These are phyloP conservation scores for Fusarium sp. DNA, from an alignment of 2,329 filamentous ascomycete genomes.

Conservation along the genomic window DNA sequence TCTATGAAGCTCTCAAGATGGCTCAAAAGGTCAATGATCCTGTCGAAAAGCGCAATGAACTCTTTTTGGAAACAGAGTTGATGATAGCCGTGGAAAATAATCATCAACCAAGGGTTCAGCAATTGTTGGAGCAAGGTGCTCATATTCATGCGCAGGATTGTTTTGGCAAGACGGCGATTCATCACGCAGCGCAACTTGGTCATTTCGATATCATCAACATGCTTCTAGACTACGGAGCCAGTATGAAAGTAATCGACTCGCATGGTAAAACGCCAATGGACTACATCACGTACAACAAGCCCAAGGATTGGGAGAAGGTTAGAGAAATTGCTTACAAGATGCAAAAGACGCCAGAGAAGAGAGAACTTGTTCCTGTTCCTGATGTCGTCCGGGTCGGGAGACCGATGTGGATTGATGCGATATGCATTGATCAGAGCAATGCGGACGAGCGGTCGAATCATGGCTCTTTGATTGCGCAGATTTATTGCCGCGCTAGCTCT, in stretches of 20 bases:
- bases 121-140: neutral
- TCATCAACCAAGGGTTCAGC: neutral
- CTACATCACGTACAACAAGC: neutral
- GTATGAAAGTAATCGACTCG: neutral
- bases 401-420: conserved; percentile 10
- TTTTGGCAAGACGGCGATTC: neutral
- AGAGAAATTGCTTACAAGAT: neutral
- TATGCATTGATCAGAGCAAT: neutral
- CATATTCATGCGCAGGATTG: neutral
- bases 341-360: neutral
- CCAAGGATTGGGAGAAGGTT: neutral
- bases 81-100: neutral
- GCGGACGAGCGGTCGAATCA: accelerated
- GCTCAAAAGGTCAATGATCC: neutral
- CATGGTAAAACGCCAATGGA: neutral
- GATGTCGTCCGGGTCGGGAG: neutral
- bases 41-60: neutral
- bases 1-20: conserved; percentile 1
- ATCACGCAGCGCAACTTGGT: neutral
- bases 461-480: neutral
- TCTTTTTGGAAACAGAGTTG: neutral
- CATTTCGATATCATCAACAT: neutral
- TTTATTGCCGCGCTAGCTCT: neutral
- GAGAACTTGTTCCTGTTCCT: neutral
- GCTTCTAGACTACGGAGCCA: neutral